These are phyloP conservation scores for Sugiyamaella mastotermitis DNA, from an alignment of 805 yeast genomes.

Conservation along the genomic window DNA sequence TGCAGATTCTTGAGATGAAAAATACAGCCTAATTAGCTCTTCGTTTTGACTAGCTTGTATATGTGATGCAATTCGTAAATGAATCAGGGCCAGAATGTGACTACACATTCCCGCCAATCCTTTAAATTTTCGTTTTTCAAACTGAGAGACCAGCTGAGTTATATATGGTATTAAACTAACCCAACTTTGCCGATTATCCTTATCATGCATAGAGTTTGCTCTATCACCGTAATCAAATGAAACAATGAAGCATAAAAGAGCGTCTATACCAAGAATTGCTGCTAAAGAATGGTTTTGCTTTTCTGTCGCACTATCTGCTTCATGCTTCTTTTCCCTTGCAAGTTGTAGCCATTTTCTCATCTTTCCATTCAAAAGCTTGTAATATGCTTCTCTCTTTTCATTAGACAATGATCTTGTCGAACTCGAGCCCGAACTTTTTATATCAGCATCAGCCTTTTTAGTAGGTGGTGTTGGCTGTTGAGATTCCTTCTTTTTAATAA, in stretches of 20 bases:
- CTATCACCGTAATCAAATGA: slow-evolving; percentile 37
- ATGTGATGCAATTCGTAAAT: slow-evolving; percentile 20
- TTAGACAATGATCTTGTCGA: slow-evolving; percentile 10
- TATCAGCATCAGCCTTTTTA: not conserved
- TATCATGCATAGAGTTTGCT: slow-evolving; percentile 24
- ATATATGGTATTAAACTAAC: slow-evolving; percentile 31
- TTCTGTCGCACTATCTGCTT: slow-evolving; percentile 31
- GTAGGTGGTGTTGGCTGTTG: slow-evolving; percentile 8
- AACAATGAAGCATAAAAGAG: slow-evolving; percentile 34
- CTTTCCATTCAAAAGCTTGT: slow-evolving; percentile 21
- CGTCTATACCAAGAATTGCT: slow-evolving; percentile 33
- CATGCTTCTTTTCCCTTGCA: slow-evolving; percentile 36
- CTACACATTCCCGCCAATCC: slow-evolving; percentile 27
- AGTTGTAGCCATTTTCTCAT: slow-evolving; percentile 33
- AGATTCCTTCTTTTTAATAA: not conserved
- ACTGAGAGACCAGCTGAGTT: slow-evolving; percentile 21
- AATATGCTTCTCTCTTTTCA: slow-evolving; percentile 20
- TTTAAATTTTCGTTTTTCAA: slow-evolving; percentile 21
- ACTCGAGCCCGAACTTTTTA: not conserved
- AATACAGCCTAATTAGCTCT: slow-evolving; percentile 5
- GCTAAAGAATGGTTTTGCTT: slow-evolving; percentile 27
- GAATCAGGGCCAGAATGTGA: slow-evolving; percentile 28
- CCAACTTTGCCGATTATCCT: slow-evolving; percentile 31
- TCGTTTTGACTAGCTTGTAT: slow-evolving; percentile 5
- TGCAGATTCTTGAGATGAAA: slow-evolving; percentile 17